Conservation (phyloP, 768 basidiomycete species). For the Collybia mongolica region DNA sequence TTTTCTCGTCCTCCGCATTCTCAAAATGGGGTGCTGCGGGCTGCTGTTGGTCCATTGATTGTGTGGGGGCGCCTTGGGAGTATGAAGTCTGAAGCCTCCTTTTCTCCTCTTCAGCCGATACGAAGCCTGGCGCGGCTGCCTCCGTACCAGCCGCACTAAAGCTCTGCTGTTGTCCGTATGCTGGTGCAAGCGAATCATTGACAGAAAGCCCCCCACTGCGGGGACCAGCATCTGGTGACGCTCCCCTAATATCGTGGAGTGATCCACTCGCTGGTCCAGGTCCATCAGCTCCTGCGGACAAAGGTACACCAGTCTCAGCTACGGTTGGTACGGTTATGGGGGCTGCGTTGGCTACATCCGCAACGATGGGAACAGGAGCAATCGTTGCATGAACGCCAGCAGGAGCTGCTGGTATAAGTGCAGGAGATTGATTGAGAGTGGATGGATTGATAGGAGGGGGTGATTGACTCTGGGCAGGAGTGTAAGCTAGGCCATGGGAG, state of each 20-base stretch:
- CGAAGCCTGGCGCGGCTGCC: slow-evolving; percentile 28
- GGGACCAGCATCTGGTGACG: slow-evolving; percentile 33
- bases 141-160: slow-evolving; percentile 14
- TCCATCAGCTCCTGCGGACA: slow-evolving; percentile 56
- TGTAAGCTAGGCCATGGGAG: slow-evolving; percentile 12
- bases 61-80: slow-evolving; percentile 24
- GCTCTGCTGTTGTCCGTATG: slow-evolving; percentile 23
- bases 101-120: slow-evolving; percentile 69
- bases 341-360: slow-evolving; percentile 30
- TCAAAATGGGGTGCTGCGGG: slow-evolving; percentile 28
- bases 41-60: slow-evolving; percentile 7
- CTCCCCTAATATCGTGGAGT: slow-evolving; percentile 47
- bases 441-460: slow-evolving; percentile 22
- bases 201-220: slow-evolving; percentile 27
- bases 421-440: slow-evolving; percentile 16
- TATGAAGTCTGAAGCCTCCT: slow-evolving; percentile 43
- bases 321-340: slow-evolving; percentile 52
- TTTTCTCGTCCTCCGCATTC: slow-evolving; percentile 66
- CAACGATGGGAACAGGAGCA: slow-evolving; percentile 17
- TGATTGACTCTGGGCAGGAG: slow-evolving; percentile 19
- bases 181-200: slow-evolving; percentile 21
- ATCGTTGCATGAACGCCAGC: slow-evolving; percentile 1
- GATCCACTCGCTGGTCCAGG: slow-evolving; percentile 70
- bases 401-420: slow-evolving; percentile 32
- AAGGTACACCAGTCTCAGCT: slow-evolving; percentile 74